Evolutionary conservation across 1,284 basidiomycete genomes (phyloP), one percentile per base, ranked within the genome.

Genomic region (Pterulicium gracile): DNA sequence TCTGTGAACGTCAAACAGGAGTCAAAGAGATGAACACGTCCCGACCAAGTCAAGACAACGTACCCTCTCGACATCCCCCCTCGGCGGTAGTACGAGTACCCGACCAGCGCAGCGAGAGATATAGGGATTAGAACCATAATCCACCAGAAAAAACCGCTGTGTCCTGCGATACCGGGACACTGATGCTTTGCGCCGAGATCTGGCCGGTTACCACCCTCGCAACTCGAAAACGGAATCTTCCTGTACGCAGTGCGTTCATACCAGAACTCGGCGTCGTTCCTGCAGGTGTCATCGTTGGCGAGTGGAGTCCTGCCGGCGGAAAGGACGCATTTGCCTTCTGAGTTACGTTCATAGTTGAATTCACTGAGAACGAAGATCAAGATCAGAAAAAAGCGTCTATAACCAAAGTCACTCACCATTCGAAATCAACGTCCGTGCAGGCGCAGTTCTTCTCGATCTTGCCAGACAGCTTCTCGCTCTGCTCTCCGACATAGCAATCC

Each of bases 191-290:
- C 54, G 1, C 93, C 93, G 40, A 69, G 77, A 59, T 97, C 89
- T 5, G 74, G 75, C 4, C 83, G 72, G 1, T 68, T 55, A 3
- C 90, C 93, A 13, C 79, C 90, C 45, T 80, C 76, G 60, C 93
- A 97, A 15, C 70, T 75, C 43, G 90, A 93, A 61, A 86, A 86
- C 0, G 86, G 85, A 47, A 95, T 88, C 63, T 89, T 84, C 50
- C 91, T 86, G 59, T 94, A 94, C 4, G 81, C 68, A 0, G 93
- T 96, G 20, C 90, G 80, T 47, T 90, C 89, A 61, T 92, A 94
- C 93, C 94, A 96, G 56, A 72, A 87, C 4, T 82, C 77, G 24
- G 79, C 77, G 22, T 69, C 75, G 45, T 69, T 69, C 19, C 15
- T 39, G 58, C 89, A 94, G 7, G 74, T 70, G 40, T 79, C 65